Evolutionary conservation across 2,329 filamentous ascomycete species (phyloP).

Genomic region (Colletotrichum tofieldiae): DNA sequence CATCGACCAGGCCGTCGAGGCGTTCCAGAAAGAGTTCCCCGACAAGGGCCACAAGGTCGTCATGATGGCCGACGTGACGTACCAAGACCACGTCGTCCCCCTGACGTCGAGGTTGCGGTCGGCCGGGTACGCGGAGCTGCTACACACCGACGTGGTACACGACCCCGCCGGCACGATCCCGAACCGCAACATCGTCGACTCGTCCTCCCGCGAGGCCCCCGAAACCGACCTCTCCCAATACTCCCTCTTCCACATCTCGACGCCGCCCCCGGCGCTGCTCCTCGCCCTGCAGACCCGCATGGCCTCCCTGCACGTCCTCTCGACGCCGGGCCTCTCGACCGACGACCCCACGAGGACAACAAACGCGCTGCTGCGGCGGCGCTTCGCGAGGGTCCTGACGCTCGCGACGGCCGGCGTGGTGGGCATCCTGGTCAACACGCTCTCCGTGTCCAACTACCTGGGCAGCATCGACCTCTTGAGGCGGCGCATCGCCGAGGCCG

Average conservation of each 20-base stretch:
- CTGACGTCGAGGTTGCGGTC: constrained; percentile 70
- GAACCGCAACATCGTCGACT: constrained; percentile 78
- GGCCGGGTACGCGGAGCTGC: constrained; percentile 79
- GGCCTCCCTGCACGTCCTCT: constrained; percentile 83
- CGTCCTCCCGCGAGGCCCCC: constrained; percentile 44
- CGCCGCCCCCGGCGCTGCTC: constrained; percentile 85
- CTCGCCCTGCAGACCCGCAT: constrained; percentile 90
- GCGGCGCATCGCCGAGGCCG: constrained; percentile 79
- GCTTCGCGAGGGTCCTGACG: constrained; percentile 88
- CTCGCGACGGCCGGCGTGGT: constrained; percentile 88
- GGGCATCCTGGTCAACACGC: constrained; percentile 95
- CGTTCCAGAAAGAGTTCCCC: constrained; percentile 80
- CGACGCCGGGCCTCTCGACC: constrained; percentile 71
- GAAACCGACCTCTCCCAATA: constrained; percentile 73
- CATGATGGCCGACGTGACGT: constrained; percentile 92
- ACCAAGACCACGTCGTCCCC: constrained; percentile 78
- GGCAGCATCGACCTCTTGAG: constrained; percentile 83
- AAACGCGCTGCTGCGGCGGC: constrained; percentile 78
- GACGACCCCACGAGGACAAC: constrained; percentile 62
- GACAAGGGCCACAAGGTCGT: constrained; percentile 77
- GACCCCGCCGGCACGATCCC: constrained; percentile 86
- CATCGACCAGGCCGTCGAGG: constrained; percentile 65
- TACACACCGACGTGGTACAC: constrained; percentile 81
- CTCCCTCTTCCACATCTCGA: constrained; percentile 87
- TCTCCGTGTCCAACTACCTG: constrained; percentile 93